Evolutionary conservation across 2,329 filamentous ascomycete species (phyloP), one percentile per base, ranked within the genome.

Genomic region (Zasmidium citrigriseum): DNA sequence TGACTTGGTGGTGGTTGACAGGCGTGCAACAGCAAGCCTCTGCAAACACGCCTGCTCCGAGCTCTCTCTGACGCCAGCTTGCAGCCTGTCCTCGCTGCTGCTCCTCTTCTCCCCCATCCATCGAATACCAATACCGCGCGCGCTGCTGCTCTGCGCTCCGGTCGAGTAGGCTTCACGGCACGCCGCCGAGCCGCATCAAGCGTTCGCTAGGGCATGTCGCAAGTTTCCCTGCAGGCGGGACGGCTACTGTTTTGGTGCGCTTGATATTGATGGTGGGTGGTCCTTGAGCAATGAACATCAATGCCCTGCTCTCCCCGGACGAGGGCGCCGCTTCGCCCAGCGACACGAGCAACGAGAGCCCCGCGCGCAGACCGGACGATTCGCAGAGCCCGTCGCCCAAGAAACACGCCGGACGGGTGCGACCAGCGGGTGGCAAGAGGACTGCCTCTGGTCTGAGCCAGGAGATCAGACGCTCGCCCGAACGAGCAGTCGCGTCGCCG

Each of bases 281-380:
- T 25, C 34, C 4, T n/a, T 4, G 14, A 41, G 34, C 34, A 46
- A 81, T 81, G 79, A 76, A 81, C 65, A 81, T 81, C 74, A 78
- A 78, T 67, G 77, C 76, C 48, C 71, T 81, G 52, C 67, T 81
- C 52, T 80, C 78, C 67, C 78, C 79, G 41, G 76, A 78, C 61
- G 77, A 80, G 58, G 76, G 76, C 65, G 70, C 77, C 22, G 18
- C 46, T 24, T 21, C 51, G 18, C 16, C 44, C 11, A 22, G 24
- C 16, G 20, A 20, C 21, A 34, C 21, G 20, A 51, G 58, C 29
- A 49, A 27, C n/a, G 50, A 45, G 5, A 51, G 58, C 29, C 25
- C 11, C n/a, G 50, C 24, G 5, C 34, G 34, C 25, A 23, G 29
- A 16, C 18, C 12, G 34, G 25, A 38, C 47, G 44, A 50, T 20